Conservation (phyloP, 805 yeast genomes). For the Grigorovia jiainica region DNA sequence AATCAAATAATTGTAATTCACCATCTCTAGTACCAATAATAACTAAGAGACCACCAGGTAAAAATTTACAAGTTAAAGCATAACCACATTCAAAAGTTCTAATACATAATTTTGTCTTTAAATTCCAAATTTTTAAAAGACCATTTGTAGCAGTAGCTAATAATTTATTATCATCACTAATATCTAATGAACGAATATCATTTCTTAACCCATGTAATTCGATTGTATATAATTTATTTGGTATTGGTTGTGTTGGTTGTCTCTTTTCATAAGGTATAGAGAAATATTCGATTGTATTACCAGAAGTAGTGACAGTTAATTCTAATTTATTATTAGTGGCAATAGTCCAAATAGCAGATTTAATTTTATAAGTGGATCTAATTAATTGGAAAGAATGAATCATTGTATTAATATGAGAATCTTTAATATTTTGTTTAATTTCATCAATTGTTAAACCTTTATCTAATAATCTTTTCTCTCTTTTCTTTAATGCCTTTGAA, state of each 20-base stretch:
- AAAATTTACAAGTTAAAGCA: conserved; percentile 65
- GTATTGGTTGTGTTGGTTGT: conserved; percentile 33
- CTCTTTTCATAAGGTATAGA: conserved; percentile 48
- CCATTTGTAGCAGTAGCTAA: conserved; percentile 90
- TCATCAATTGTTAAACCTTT: conserved; percentile 58
- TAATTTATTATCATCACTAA: conserved; percentile 71
- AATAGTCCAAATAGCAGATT: conserved; percentile 56
- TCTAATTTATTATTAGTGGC: conserved; percentile 43
- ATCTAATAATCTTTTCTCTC: conserved; percentile 69
- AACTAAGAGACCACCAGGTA: conserved; percentile 86
- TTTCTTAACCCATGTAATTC: conserved; percentile 83
- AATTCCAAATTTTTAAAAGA: conserved; percentile 79
- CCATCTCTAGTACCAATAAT: conserved; percentile 88
- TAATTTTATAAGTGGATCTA: conserved; percentile 55
- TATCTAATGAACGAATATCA: conserved; percentile 75
- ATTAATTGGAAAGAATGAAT: conserved; percentile 62
- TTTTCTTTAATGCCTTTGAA: conserved; percentile 61
- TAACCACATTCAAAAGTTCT: conserved; percentile 87
- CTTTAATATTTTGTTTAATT: conserved; percentile 39
- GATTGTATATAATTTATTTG: conserved; percentile 45
- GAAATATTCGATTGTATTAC: conserved; percentile 69
- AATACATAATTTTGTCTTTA: conserved; percentile 60
- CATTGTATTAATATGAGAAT: conserved; percentile 43
- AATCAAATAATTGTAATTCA: conserved; percentile 71
- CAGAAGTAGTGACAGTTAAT: conserved; percentile 53